Conservation (phyloP, 2,329 filamentous ascomycete genomes). For the Hymenoscyphus repandus region DNA sequence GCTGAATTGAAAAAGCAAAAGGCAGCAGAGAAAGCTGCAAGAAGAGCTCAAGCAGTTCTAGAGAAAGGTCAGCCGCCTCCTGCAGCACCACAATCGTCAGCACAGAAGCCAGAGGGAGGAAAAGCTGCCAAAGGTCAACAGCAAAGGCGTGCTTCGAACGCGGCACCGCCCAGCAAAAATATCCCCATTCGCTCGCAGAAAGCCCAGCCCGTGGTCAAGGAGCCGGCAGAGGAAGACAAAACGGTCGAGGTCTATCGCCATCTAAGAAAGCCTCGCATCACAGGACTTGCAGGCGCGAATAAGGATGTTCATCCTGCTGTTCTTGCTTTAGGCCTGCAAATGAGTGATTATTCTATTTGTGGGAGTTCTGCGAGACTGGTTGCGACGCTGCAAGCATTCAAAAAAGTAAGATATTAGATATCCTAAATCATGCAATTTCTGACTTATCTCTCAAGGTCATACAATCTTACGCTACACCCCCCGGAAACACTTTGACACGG, state of each 20-base stretch:
- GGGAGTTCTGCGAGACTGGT: constrained; percentile 86
- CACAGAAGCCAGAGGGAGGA: constrained; percentile 27
- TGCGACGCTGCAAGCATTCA: constrained; percentile 83
- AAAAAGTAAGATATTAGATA: constrained; percentile 53
- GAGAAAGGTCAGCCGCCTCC: constrained; percentile 38
- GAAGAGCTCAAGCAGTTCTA: constrained; percentile 67
- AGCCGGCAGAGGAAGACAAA: constrained; percentile 56
- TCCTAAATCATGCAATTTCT: not conserved
- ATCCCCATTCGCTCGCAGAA: constrained; percentile 24
- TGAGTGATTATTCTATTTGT: constrained; percentile 73
- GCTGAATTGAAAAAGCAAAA: constrained; percentile 69
- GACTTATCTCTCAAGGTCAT: constrained; percentile 62
- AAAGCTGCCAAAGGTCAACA: constrained; percentile 35
- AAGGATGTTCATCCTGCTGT: constrained; percentile 83
- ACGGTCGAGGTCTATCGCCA: constrained; percentile 76
- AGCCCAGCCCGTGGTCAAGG: constrained; percentile 36
- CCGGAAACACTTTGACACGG: constrained; percentile 76
- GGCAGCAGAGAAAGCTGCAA: constrained; percentile 86
- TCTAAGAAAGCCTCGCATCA: constrained; percentile 67
- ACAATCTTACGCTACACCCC: constrained; percentile 83
- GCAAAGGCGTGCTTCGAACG: constrained; percentile 22
- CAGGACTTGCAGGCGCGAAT: constrained; percentile 52
- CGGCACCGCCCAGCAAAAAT: constrained; percentile 27
- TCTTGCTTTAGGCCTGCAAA: constrained; percentile 79
- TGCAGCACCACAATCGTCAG: constrained; percentile 20